Evolutionary conservation across 2,329 filamentous ascomycete species (phyloP).

Genomic region (Aspergillus proliferans): DNA sequence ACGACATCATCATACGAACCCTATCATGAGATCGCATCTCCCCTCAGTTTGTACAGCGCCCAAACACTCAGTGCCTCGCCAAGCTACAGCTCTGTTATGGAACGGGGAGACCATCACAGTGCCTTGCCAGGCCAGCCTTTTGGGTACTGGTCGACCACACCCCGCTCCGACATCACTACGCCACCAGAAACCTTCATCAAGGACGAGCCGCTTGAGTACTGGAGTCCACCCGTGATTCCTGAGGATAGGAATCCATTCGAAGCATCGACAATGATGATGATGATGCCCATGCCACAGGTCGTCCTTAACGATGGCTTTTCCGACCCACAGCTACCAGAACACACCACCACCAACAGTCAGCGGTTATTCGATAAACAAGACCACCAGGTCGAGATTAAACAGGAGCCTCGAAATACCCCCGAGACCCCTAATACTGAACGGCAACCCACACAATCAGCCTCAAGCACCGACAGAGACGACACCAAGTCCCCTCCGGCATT

Average conservation of each 20-base stretch:
- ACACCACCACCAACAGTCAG: not conserved
- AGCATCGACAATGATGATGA: not conserved
- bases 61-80: conserved; percentile 18
- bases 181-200: conserved; percentile 9
- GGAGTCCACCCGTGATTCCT: conserved; percentile 9
- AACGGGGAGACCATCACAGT: conserved; percentile 7
- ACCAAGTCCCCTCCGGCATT: not conserved
- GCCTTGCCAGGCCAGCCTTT: conserved; percentile 11
- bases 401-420: not conserved
- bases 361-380: not conserved
- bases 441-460: not conserved
- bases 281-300: conserved; percentile 5
- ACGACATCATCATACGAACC: conserved; percentile 20
- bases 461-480: not conserved
- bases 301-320: not conserved
- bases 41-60: conserved; percentile 19
- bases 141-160: conserved; percentile 20
- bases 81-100: conserved; percentile 19
- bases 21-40: conserved; percentile 16
- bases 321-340: not conserved
- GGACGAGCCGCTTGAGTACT: conserved; percentile 12
- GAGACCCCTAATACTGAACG: not conserved
- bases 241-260: conserved; percentile 1
- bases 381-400: not conserved
- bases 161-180: conserved; percentile 16